Base-by-base conservation (phyloP, 768 basidiomycete genomes). In the Naganishia kalamii region DNA sequence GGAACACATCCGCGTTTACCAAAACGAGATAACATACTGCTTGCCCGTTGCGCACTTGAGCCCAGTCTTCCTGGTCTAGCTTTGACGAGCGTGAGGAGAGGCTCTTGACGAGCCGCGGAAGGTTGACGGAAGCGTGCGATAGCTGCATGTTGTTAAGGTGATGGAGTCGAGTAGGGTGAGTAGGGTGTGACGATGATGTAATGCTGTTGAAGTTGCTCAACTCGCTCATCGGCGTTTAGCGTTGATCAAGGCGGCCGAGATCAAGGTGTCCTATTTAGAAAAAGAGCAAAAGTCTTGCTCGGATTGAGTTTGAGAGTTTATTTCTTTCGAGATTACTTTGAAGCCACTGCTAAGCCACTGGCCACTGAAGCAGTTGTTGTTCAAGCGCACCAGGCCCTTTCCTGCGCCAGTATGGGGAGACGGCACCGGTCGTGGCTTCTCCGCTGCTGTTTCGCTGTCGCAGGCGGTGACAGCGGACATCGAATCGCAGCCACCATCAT, bases 31-130 rank as follows among this genome's bases (percentile, higher is more conserved):
- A 19, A 43, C 63, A 11, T 47, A 54, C 63, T 5, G 54, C 27
- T 15, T 65, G 54, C 32, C 64, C 64, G 35, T 25, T 65, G 13
- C 64, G 35, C 11, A 65, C 64, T 37, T 65, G 43, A 8, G 54
- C 64, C 64, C 64, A 65, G 46, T 60, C 54, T 23, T 65, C 64
- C n/a, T 49, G 23, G 19, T 65, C 48, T 17, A 65, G 44, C 7
- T 13, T n/a, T 19, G 41, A n/a, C 13, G 21, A 25, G 3, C 54
- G 40, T 1, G 64, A 25, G 3, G 12, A 6, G 27, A 65, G 46
- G 11, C 43, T 32, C 35, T 60, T 44, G 3, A 59, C 29, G 7
- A 65, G 46, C 21, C 64, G 64, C 10, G 64, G 64, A 10, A 65
- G 54, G 37, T 65, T 65, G 6, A 65, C 52, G 2, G 54, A 54